Percentiles rank a stretch among this genome's conserved stretches.
phyloP scores from a whole-genome alignment of 306 rosid genomes.

The Erythrophleum fordii region DNA sequence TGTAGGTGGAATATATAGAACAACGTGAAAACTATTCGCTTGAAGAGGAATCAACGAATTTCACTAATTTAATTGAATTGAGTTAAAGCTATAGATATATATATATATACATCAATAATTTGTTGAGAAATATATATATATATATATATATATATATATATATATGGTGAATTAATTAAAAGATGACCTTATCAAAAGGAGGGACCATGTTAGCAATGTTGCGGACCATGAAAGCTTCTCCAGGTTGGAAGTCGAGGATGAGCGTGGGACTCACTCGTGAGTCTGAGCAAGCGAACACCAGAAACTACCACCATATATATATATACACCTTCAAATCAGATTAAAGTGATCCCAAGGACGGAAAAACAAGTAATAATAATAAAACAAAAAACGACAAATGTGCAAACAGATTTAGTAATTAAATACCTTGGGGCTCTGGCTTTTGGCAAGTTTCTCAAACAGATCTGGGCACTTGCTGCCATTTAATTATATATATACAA shows the following conservation, averaged over 20 bases:
- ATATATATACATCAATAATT: no score
- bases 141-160: background rate
- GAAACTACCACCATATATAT: slow-evolving; percentile 43
- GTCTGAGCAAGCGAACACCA: slow-evolving; percentile 80
- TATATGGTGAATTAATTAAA: background rate
- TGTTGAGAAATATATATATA: no score
- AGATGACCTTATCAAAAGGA: slow-evolving; percentile 56
- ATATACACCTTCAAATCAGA: background rate
- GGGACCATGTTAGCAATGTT: slow-evolving; percentile 80
- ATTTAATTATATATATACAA: background rate
- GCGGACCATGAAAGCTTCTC: slow-evolving; percentile 71
- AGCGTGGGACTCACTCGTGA: slow-evolving; percentile 70
- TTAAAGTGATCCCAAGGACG: background rate
- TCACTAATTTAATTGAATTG: no score
- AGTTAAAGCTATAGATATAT: no score
- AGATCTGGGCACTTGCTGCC: slow-evolving; percentile 46
- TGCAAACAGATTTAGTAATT: background rate
- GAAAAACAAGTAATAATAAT: background rate
- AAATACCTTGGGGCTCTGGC: slow-evolving; percentile 63
- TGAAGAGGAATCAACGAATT: no score
- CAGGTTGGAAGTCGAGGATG: slow-evolving; percentile 62
- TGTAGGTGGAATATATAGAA: slow-evolving; percentile 22
- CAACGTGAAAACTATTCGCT: background rate
- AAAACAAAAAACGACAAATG: background rate
- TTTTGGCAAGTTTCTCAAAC: slow-evolving; percentile 39